Base-by-base conservation (phyloP, 768 basidiomycete genomes). In the Mycena epipterygia region DNA sequence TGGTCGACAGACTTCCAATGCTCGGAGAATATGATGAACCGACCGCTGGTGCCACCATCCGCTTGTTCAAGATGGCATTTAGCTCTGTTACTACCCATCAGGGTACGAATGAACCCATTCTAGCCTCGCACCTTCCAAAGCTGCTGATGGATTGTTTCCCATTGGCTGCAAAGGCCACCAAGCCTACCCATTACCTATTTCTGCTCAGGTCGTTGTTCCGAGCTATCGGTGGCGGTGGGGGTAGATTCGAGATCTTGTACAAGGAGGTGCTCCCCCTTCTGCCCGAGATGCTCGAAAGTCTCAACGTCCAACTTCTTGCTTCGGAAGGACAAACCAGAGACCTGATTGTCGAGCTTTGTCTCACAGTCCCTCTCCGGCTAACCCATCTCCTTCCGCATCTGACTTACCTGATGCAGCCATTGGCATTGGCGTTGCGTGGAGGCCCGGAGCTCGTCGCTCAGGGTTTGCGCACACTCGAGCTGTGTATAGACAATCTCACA, bases 401-500 rank as follows among this genome's bases (percentile, higher is more conserved):
- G 56, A 90, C 91, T 19, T 97, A 98, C 76, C 87, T 99, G 65
- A 98, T 99, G 97, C 94, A 95, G 73, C 98, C 98, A 0, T 87
- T 99, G 32, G 96, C 97, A 3, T 86, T 97, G 57, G 96, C 98
- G 11, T 84, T 99, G 59, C 90, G 92, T 58, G 96, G 96, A 41
- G 90, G 89, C 42, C 89, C 92, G 8, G 98, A 99, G 62, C 89
- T 98, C 52, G 93, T 98, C 62, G 92, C 95, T 27, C 98, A 99
- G 83, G 98, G 98, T 51, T 84, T 99, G 29, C 90, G 98, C 8
- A 99, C 98, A 0, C 89, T 99, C 67, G 98, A 99, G 80, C 87
- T 99, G n/a, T 99, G 97, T 82, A 97, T 99, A 76, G 98, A 99
- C 84, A 99, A 99, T 78, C 88, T 99, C 30, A 98, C 96, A 0